Evolutionary conservation across 495 filamentous ascomycete species (phyloP), one percentile per base, ranked within the genome.

Genomic region (Penicillium herquei): DNA sequence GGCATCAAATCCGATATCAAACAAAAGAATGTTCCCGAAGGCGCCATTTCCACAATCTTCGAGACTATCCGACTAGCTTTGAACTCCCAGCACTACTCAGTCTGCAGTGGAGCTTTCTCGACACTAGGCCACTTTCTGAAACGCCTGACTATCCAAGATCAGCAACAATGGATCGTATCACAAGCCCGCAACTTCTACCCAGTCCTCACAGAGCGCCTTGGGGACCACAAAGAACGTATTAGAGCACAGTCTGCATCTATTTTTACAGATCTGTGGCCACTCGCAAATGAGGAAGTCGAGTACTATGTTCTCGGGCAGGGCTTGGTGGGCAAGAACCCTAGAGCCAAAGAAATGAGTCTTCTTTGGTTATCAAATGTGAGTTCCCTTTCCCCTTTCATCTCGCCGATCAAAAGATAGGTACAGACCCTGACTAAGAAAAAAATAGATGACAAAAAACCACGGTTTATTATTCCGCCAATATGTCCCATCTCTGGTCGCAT

Each of bases 1-100:
- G 77, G 76, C 58, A 70, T 92, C 69, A 95, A 95, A 69, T 88
- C 88, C 45, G 83, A 84, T 63, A 94, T 96, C 75, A 96, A 96
- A 70, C 90, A 93, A 64, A 86, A 85, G 53, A 88, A 89, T 73
- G 88, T 95, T 21, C 88, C 89, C 39, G 88, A 91, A 52, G 66
- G 70, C n/a, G 87, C 85, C 49, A 80, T 92, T 57, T 66, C 79
- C 14, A 77, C 81, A 34, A 81, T 94, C 49, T 91, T 94, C 71
- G 88, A 95, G 49, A 83, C 84, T 43, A 73, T 91, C 52, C 82
- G 83, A 34, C 65, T 83, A 11, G 84, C 88, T 44, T 87, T 92
- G 44, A 73, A 70, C 54, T 85, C 88, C n/a, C 86, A 87, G 57
- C 86, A 90, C 61, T 82, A 82, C 30, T 72, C 78, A 9, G 81